These are phyloP conservation scores for Epithele typhae DNA, from an alignment of 768 basidiomycete genomes.

Conservation along the genomic window DNA sequence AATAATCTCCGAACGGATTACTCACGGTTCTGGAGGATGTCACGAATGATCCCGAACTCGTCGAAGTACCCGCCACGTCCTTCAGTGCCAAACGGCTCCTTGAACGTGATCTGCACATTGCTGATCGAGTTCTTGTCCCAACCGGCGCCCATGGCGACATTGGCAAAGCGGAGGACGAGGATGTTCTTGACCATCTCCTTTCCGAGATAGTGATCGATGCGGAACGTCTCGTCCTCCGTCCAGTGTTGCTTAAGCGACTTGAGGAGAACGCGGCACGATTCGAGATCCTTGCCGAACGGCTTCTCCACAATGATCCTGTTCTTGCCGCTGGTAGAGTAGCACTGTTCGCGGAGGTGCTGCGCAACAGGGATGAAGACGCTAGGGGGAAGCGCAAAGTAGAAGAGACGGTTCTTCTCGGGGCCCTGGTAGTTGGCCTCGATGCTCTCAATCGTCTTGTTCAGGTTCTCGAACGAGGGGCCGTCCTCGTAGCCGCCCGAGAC, in stretches of 20 bases:
- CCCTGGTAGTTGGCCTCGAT: constrained; percentile 70
- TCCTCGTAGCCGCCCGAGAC: constrained; percentile 89
- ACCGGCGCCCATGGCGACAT: constrained; percentile 78
- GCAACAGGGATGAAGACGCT: constrained; percentile 92
- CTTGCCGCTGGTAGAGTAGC: constrained; percentile 66
- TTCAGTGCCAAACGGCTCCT: constrained; percentile 98
- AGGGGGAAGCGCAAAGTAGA: constrained; percentile 98
- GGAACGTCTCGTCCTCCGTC: constrained; percentile 97
- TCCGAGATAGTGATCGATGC: constrained; percentile 98
- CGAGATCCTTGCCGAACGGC: constrained; percentile 94
- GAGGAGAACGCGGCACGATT: constrained; percentile 78
- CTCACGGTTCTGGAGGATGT: constrained; percentile 97
- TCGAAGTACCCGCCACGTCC: constrained; percentile 99
- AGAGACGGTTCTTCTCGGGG: constrained; percentile 74
- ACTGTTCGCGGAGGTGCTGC: constrained; percentile 74
- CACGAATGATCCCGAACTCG: constrained; percentile 98
- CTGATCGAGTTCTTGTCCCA: constrained; percentile 97
- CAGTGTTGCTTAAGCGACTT: constrained; percentile 78
- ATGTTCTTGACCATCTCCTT: constrained; percentile 99
- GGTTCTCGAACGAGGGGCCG: constrained; percentile 66
- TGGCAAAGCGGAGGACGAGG: constrained; percentile 93
- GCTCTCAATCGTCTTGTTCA: constrained; percentile 71
- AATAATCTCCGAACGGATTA: constrained; percentile 15
- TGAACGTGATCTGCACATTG: constrained; percentile 99
- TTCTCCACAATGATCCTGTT: constrained; percentile 98